A percentile compares a stretch with the other conserved stretches of the same genome.
These are phyloP conservation scores for Colletotrichum tanaceti DNA, from an alignment of 2,329 filamentous ascomycete species.

Conservation along the genomic window DNA sequence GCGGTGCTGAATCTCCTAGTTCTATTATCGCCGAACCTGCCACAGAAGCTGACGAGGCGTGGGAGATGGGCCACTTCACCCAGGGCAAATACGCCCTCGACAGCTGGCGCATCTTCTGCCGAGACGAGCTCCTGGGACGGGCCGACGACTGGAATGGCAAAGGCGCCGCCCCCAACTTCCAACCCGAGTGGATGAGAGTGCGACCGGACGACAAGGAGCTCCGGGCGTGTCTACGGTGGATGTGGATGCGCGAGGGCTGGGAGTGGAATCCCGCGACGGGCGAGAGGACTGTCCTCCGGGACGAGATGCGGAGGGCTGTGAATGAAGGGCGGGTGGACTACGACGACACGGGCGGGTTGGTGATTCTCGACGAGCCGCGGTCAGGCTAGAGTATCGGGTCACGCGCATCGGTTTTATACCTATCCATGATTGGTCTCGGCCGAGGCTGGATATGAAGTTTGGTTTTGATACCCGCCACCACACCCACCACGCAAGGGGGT, in stretches of 20 bases:
- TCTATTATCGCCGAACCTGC: constrained; percentile 24
- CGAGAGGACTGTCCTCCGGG: constrained; percentile 64
- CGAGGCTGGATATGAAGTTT: constrained; percentile 17
- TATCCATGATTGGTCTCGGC: neutral
- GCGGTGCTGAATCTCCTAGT: constrained; percentile 18
- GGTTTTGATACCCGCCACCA: constrained; percentile 35
- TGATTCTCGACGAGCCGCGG: constrained; percentile 48
- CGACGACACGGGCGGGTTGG: constrained; percentile 61
- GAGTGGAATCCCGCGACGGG: constrained; percentile 82
- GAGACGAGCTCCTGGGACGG: constrained; percentile 77
- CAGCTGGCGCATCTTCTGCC: constrained; percentile 93
- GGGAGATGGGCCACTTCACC: constrained; percentile 89
- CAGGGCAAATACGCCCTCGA: constrained; percentile 86
- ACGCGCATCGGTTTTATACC: neutral
- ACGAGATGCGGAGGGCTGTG: constrained; percentile 67
- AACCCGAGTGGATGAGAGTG: constrained; percentile 93
- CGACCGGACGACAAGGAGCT: constrained; percentile 87
- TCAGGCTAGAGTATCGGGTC: neutral
- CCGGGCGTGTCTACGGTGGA: constrained; percentile 87
- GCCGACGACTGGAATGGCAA: constrained; percentile 75
- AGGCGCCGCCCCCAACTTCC: constrained; percentile 65
- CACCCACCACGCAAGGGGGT: constrained; percentile 7
- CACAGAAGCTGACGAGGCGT: constrained; percentile 59
- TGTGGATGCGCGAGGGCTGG: constrained; percentile 90
- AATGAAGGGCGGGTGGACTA: constrained; percentile 68